These are phyloP conservation scores for Diaporthe longicolla DNA, from an alignment of 2,329 filamentous ascomycete genomes.

Conservation along the genomic window DNA sequence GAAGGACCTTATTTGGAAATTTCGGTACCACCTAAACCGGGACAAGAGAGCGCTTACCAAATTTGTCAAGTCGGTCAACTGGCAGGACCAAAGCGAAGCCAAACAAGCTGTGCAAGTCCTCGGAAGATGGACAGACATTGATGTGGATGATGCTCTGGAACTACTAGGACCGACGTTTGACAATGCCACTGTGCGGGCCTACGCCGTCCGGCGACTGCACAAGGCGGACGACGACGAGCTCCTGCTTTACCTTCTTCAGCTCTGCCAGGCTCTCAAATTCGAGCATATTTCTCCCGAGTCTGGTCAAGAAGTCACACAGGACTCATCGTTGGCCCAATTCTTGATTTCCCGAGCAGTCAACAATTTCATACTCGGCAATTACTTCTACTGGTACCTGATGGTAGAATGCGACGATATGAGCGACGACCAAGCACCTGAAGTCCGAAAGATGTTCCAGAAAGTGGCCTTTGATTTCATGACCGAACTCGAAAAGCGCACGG, in stretches of 20 bases:
- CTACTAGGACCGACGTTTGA: conserved; percentile 93
- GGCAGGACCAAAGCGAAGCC: conserved; percentile 87
- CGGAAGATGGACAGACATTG: conserved; percentile 95
- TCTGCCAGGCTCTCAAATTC: conserved; percentile 96
- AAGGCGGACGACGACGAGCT: conserved; percentile 95
- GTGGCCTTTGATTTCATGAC: conserved; percentile 98
- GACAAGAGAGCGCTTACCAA: conserved; percentile 96
- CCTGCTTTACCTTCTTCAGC: conserved; percentile 89
- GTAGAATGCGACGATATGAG: conserved; percentile 93
- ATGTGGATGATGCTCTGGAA: conserved; percentile 96
- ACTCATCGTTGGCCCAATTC: conserved; percentile 91
- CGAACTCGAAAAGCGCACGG: conserved; percentile 80
- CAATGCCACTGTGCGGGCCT: conserved; percentile 88
- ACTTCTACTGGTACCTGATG: conserved; percentile 98
- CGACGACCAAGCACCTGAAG: conserved; percentile 79
- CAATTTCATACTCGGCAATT: conserved; percentile 93
- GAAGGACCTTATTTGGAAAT: conserved; percentile 97
- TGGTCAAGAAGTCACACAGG: conserved; percentile 73
- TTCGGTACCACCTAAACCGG: conserved; percentile 91
- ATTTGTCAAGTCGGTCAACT: conserved; percentile 97
- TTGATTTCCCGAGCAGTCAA: conserved; percentile 88
- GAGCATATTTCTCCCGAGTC: conserved; percentile 79
- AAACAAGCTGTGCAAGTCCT: conserved; percentile 92
- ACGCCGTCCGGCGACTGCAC: conserved; percentile 90
- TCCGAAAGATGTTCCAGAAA: conserved; percentile 89